Conservation (phyloP, 2,329 filamentous ascomycete species). For the Aspergillus caelatus region DNA sequence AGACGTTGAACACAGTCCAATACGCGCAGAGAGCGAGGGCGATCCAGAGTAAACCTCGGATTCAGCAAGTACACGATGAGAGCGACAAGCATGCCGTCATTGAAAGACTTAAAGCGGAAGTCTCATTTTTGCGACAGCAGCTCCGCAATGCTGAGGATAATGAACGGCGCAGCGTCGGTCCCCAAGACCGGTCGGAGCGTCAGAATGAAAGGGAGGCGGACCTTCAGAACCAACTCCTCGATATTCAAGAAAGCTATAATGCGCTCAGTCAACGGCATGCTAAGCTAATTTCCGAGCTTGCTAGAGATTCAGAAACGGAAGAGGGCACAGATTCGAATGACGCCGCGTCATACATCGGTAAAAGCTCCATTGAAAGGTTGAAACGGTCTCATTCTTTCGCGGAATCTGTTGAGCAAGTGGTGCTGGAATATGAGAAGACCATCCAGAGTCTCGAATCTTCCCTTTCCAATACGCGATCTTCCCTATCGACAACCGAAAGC, state of each 20-base stretch:
- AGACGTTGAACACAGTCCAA: conserved; percentile 95
- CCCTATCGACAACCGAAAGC: conserved; percentile 82
- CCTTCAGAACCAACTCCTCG: conserved; percentile 89
- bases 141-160: conserved; percentile 79
- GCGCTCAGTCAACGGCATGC: conserved; percentile 89
- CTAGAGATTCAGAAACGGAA: conserved; percentile 71
- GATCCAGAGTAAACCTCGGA: conserved; percentile 96
- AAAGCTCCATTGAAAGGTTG: conserved; percentile 81
- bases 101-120: conserved; percentile 89
- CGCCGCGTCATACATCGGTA: conserved; percentile 62
- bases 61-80: conserved; percentile 86
- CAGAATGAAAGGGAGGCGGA: conserved; percentile 84
- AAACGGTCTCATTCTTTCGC: conserved; percentile 96
- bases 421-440: conserved; percentile 97
- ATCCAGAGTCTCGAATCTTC: conserved; percentile 93
- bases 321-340: conserved; percentile 47
- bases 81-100: conserved; percentile 93
- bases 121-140: conserved; percentile 90
- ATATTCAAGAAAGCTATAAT: conserved; percentile 92
- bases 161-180: conserved; percentile 58
- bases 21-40: conserved; percentile 95
- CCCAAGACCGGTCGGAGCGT: conserved; percentile 75
- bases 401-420: conserved; percentile 91
- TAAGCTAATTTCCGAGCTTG: conserved; percentile 92
- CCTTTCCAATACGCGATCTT: conserved; percentile 81